phyloP scores from a whole-genome alignment of 2,329 filamentous ascomycete species.

The Ceratocystis cacaofunesta region DNA sequence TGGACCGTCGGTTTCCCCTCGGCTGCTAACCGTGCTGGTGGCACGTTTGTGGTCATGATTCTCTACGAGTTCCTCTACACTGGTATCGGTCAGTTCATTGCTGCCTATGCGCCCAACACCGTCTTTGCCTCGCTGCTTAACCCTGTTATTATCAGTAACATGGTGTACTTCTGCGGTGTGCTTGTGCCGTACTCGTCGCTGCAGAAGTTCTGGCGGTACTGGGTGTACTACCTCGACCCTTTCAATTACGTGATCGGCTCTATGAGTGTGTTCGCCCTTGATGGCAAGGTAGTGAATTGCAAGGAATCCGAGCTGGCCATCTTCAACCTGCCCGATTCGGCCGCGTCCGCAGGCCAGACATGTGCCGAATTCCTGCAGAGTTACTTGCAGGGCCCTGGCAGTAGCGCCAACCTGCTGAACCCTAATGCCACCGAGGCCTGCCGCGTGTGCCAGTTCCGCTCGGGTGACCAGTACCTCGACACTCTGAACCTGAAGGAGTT shows the following conservation, averaged over 20 bases:
- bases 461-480: conserved; percentile 43
- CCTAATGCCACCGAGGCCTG: conserved; percentile 42
- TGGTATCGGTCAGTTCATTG: conserved; percentile 47
- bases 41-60: conserved; percentile 39
- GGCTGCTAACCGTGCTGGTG: conserved; percentile 33
- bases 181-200: conserved; percentile 51
- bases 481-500: conserved; percentile 46
- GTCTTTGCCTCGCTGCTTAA: conserved; percentile 45
- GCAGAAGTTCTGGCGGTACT: conserved; percentile 51
- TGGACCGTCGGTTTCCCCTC: conserved; percentile 36
- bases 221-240: conserved; percentile 48
- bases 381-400: conserved; percentile 36
- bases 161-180: conserved; percentile 61
- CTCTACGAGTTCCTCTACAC: conserved; percentile 47
- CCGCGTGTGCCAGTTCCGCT: conserved; percentile 44
- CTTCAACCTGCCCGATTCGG: conserved; percentile 33
- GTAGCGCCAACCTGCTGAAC: conserved; percentile 40
- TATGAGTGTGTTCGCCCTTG: conserved; percentile 38
- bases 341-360: conserved; percentile 27
- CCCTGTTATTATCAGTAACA: conserved; percentile 38
- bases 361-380: conserved; percentile 42
- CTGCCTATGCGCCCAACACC: conserved; percentile 46
- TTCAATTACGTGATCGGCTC: conserved; percentile 47
- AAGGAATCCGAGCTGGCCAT: conserved; percentile 33
- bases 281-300: conserved; percentile 34